These are phyloP conservation scores for Holtermanniella nyarrowii DNA, from an alignment of 768 basidiomycete species.

Conservation along the genomic window DNA sequence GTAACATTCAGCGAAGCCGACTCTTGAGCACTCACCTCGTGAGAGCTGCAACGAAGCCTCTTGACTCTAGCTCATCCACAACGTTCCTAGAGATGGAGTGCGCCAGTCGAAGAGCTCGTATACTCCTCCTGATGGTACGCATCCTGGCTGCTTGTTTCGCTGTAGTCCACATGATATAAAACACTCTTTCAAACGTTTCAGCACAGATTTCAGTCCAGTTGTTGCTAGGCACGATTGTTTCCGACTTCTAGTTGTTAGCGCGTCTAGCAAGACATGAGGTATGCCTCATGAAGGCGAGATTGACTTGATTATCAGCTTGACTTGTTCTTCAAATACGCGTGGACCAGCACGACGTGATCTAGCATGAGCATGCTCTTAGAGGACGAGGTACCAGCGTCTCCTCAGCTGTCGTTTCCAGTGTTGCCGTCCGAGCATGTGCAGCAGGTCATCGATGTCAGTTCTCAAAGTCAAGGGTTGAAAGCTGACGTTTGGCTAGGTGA, in stretches of 20 bases:
- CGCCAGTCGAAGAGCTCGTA: not conserved
- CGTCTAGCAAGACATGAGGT: too few relatives aligned
- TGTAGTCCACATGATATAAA: not conserved
- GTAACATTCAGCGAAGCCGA: not conserved
- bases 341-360: too few relatives aligned
- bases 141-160: not conserved
- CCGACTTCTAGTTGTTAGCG: too few relatives aligned
- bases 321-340: too few relatives aligned
- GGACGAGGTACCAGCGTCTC: not conserved
- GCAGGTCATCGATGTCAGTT: not conserved
- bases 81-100: constrained; percentile 4
- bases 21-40: constrained; percentile 25
- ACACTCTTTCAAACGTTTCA: too few relatives aligned
- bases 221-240: too few relatives aligned
- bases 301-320: too few relatives aligned
- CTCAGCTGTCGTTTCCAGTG: not conserved
- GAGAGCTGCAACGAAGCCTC: constrained; percentile 37
- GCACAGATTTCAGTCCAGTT: too few relatives aligned
- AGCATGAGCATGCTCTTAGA: not conserved
- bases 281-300: too few relatives aligned
- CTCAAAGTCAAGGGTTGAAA: not conserved
- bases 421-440: not conserved
- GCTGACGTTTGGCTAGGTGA: constrained; percentile 20
- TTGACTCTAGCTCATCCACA: constrained; percentile 25
- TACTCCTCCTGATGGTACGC: not conserved